Base-by-base conservation (phyloP, 768 basidiomycete species). In the Tylopilus rubrobrunneus region DNA sequence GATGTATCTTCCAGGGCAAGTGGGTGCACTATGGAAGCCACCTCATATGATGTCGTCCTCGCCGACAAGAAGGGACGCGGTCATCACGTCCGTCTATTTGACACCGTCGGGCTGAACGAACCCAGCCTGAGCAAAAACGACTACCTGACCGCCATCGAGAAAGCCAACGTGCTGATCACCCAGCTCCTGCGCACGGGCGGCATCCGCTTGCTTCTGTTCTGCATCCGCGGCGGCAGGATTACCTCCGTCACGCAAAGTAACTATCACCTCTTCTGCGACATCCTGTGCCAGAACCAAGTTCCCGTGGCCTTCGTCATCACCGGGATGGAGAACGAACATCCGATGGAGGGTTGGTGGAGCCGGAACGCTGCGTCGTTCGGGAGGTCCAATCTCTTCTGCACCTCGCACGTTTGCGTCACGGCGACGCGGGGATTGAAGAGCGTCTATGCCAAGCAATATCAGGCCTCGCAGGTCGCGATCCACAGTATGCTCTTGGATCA, bases 401-500 rank as follows among this genome's bases (percentile, higher is more conserved):
- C 53, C 8, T 70, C 70, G n/a, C 69, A 74, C 23, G 76, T 64
- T 0, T 78, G 77, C 49, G 63, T 77, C 52, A 74, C 74, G 0
- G 68, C 72, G 5, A 73, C 52, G 19, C 54, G 52, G 17, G 66
- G 73, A 7, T 45, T 54, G 21, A 46, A 62, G 0, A 36, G 56
- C 42, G 60, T 53, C 21, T 65, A 71, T 27, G 56, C 59, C 8
- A 34, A 43, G 1, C 66, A 70, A 45, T 76, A 75, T 45, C 51
- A 63, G 8, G 54, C 62, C 40, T 76, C 74, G 25, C 71, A 56
- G 50, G 28, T 9, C 42, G 63, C 59, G 31, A 56, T 73, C 31
- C 66, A 27, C 34, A 25, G 5, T 1, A 56, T 64, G 62, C 61
- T 65, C 10, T 51, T 59, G 29, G 27, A 43, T 10, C 58, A 67